These are phyloP conservation scores for Calvatia gigantea DNA, from an alignment of 768 basidiomycete genomes.

Conservation along the genomic window DNA sequence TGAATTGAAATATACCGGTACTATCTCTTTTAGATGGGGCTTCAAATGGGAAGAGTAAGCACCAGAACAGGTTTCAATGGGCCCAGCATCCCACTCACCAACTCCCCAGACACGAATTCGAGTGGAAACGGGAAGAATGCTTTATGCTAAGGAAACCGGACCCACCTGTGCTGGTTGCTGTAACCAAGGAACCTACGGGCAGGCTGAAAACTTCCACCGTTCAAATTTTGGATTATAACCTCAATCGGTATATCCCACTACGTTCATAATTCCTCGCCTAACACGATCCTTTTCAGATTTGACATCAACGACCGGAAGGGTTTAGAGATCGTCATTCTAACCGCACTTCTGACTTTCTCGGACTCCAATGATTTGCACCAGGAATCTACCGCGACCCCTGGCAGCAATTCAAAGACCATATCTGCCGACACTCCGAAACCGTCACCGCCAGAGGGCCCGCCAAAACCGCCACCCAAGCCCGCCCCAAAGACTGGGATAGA, in stretches of 20 bases:
- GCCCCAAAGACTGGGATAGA: slow-evolving; percentile 63
- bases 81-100: neutral
- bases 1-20: slow-evolving; percentile 73
- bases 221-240: slow-evolving; percentile 83
- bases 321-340: slow-evolving; percentile 77
- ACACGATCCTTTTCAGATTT: slow-evolving; percentile 43
- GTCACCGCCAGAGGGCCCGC: slow-evolving; percentile 26
- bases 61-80: neutral
- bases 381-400: slow-evolving; percentile 18
- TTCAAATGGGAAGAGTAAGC: slow-evolving; percentile 84
- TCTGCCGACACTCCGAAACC: slow-evolving; percentile 12
- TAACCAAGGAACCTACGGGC: slow-evolving; percentile 73
- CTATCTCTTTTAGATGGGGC: slow-evolving; percentile 68
- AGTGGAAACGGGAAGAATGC: slow-evolving; percentile 85
- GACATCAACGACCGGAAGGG: slow-evolving; percentile 85
- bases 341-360: slow-evolving; percentile 73
- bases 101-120: slow-evolving; percentile 65
- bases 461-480: slow-evolving; percentile 55
- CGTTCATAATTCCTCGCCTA: neutral
- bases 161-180: slow-evolving; percentile 79
- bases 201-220: slow-evolving; percentile 60
- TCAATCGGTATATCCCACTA: slow-evolving; percentile 64
- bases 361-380: slow-evolving; percentile 62
- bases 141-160: slow-evolving; percentile 83
- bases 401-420: slow-evolving; percentile 9